Evolutionary conservation across 257 asterid species (phyloP).

Genomic region (Solanum gandarillasii): DNA sequence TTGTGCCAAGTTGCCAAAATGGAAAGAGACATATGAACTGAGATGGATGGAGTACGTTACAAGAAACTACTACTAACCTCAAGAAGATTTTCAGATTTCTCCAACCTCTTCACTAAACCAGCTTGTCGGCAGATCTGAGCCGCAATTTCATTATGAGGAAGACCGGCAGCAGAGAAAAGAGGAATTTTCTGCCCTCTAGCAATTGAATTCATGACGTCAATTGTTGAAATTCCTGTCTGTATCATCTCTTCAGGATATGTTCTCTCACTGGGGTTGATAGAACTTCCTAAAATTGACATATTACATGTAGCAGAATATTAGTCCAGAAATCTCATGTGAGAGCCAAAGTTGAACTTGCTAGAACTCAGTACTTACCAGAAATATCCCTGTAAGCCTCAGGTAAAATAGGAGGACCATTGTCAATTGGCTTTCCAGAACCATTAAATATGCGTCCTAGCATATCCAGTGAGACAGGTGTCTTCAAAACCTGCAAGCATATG

Average conservation of each 20-base stretch:
- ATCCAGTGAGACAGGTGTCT: slow-evolving; percentile 46
- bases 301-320: background rate
- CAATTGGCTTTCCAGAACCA: slow-evolving; percentile 78
- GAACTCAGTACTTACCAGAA: slow-evolving; percentile 56
- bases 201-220: slow-evolving; percentile 97
- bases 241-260: slow-evolving; percentile 98
- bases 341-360: background rate
- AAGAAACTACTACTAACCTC: slow-evolving; percentile 33
- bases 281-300: slow-evolving; percentile 59
- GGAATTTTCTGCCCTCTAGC: slow-evolving; percentile 99
- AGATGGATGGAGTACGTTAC: background rate
- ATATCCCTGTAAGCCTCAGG: slow-evolving; percentile 99
- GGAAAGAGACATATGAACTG: background rate
- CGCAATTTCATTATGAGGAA: slow-evolving; percentile 97
- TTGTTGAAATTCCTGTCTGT: slow-evolving; percentile 95
- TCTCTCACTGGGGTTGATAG: slow-evolving; percentile 98
- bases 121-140: slow-evolving; percentile 99
- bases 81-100: slow-evolving; percentile 81
- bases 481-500: slow-evolving; percentile 21
- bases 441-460: slow-evolving; percentile 51
- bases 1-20: background rate
- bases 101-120: slow-evolving; percentile 92
- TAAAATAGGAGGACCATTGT: slow-evolving; percentile 95
- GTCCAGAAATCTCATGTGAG: background rate
- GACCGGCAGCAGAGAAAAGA: slow-evolving; percentile 98